phyloP scores from a whole-genome alignment of 2,329 filamentous ascomycete genomes.

The Trichoderma asperellum region DNA sequence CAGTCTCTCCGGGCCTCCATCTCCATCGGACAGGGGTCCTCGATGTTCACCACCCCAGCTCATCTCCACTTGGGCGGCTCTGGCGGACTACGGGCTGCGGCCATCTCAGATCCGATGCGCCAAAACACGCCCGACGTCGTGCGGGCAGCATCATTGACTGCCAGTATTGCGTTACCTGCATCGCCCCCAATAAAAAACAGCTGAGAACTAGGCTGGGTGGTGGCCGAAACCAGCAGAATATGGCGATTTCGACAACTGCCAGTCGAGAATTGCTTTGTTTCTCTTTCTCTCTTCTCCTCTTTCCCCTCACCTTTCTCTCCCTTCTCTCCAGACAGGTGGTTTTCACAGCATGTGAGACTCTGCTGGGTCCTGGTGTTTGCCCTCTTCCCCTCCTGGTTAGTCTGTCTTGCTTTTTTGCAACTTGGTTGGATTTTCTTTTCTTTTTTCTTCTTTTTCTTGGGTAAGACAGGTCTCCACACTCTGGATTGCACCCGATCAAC shows the following conservation, averaged over 20 bases:
- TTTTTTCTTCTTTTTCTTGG: background rate
- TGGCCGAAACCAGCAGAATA: conserved; percentile 16
- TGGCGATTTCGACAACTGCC: background rate
- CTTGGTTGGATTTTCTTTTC: too few species aligned
- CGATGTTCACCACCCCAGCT: background rate
- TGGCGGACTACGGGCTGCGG: conserved; percentile 22
- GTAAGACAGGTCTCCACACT: background rate
- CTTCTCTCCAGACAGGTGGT: conserved; percentile 3
- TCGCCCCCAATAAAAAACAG: conserved; percentile 12
- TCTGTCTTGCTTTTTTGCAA: conserved; percentile 8
- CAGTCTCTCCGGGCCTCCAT: background rate
- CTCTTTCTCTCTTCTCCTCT: background rate
- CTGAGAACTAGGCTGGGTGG: conserved; percentile 3
- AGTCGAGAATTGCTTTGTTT: background rate
- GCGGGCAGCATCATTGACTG: conserved; percentile 22
- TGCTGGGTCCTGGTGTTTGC: background rate
- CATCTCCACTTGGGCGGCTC: conserved; percentile 22
- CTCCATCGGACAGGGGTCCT: conserved; percentile 9
- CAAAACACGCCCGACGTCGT: conserved; percentile 25
- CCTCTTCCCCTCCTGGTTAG: background rate
- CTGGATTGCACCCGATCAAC: conserved; percentile 3
- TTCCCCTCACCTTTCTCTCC: background rate
- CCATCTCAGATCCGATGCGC: conserved; percentile 26
- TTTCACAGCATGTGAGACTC: conserved; percentile 22
- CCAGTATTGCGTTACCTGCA: conserved; percentile 26